Base-by-base conservation (phyloP, 208 protist genomes). In the Wallacemonas sp. region DNA sequence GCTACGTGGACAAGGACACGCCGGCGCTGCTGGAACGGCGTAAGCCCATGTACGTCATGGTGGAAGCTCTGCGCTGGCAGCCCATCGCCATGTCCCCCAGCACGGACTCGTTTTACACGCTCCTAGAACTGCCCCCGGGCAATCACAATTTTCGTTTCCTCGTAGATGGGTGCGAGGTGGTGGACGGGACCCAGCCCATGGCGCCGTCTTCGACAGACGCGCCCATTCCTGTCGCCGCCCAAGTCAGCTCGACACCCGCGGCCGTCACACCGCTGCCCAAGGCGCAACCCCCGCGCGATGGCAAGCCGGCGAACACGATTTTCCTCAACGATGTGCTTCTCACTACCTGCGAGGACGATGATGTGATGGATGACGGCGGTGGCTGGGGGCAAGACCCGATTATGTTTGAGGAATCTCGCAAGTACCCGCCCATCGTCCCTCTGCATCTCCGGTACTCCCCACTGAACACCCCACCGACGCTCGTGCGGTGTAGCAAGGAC, bases 391-490 rank as follows among this genome's bases (percentile, higher is more conserved):
- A 93, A 70, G 84, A 95, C 51, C 68, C 66, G 42, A 75, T 90
- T 41, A 84, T 92, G 65, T 95, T 93, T 64, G 82, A 93, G 62
- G 89, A 94, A 68, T 79, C 78, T 8, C 78, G 90, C 51, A 97
- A 95, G 71, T 88, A 92, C 62, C 91, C 91, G 19, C 91, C 91
- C 1, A 86, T 97, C 27, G 72, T 94, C n/a, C 91, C 91, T 26
- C 80, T 93, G 31, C 91, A 97, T 62, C 72, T 97, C 47, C 86
- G 91, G 39, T 97, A 94, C 76, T 95, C 91, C 30, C 91, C 91
- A 12, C 86, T 97, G 22, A 95, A 94, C 65, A 94, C 89, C n/a
- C 86, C 86, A n/a, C 87, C 86, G n/a, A 95, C 86, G 33, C 82
- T 85, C 14, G 76, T 91, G n/a, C 90, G 86, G 36, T 91, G 86